phyloP scores from a whole-genome alignment of 1,139 yeast genomes.

The Schwanniomyces etchellsii region DNA sequence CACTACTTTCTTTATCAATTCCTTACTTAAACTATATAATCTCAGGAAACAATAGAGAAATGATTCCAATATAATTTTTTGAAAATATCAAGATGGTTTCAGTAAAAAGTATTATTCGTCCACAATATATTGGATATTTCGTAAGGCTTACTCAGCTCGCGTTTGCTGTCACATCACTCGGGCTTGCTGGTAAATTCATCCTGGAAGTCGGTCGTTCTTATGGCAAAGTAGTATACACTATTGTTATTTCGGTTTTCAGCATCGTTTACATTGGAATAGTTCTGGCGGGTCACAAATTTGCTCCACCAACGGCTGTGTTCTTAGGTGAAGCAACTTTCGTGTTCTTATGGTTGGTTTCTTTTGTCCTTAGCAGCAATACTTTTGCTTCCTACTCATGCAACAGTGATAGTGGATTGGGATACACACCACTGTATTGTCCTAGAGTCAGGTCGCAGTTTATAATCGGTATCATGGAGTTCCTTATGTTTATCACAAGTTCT shows the following conservation, averaged over 20 bases:
- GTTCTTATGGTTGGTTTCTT: background rate
- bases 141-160: background rate
- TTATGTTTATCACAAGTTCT: background rate
- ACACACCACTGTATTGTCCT: background rate
- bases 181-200: background rate
- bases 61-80: too few relatives aligned
- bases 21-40: too few relatives aligned
- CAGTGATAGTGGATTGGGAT: background rate
- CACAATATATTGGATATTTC: background rate
- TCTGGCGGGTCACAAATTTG: background rate
- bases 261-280: background rate
- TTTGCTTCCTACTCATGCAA: background rate
- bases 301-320: background rate
- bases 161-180: conserved; percentile 1
- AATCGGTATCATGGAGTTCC: background rate
- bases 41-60: too few relatives aligned
- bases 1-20: too few relatives aligned
- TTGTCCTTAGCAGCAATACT: background rate
- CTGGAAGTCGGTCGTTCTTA: background rate
- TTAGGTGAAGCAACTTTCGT: background rate
- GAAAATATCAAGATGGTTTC: too few relatives aligned
- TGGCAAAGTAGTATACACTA: background rate
- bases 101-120: background rate
- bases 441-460: conserved; percentile 1
- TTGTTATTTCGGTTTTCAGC: background rate